phyloP scores from a whole-genome alignment of 345 rosid genomes.

The sweet orange (Citrus sinensis) region DVS_A1.0 CM039168.1:26961501-26962000 shows the following conservation, averaged over 20 bases:
- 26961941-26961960: constrained; percentile 92
- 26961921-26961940: constrained; percentile 83
- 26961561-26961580: neutral
- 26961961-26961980: constrained; percentile 90
- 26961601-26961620: constrained; percentile 92
- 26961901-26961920: constrained; percentile 91
- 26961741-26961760: neutral
- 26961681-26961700: constrained; percentile 63
- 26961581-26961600: neutral
- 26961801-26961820: constrained; percentile 96
- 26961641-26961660: constrained; percentile 84
- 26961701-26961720: constrained; percentile 15
- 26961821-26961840: constrained; percentile 92
- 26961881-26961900: constrained; percentile 89
- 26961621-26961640: constrained; percentile 69
- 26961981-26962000: constrained; percentile 48
- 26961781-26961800: neutral
- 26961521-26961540: neutral
- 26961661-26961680: constrained; percentile 73
- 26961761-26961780: neutral
- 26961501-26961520: neutral
- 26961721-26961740: neutral
- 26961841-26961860: constrained; percentile 99
- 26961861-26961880: constrained; percentile 95
- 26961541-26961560: neutral